Evolutionary conservation across 768 basidiomycete species (phyloP), one percentile per base, ranked within the genome.

Genomic region (Asterophora lycoperdoides): DNA sequence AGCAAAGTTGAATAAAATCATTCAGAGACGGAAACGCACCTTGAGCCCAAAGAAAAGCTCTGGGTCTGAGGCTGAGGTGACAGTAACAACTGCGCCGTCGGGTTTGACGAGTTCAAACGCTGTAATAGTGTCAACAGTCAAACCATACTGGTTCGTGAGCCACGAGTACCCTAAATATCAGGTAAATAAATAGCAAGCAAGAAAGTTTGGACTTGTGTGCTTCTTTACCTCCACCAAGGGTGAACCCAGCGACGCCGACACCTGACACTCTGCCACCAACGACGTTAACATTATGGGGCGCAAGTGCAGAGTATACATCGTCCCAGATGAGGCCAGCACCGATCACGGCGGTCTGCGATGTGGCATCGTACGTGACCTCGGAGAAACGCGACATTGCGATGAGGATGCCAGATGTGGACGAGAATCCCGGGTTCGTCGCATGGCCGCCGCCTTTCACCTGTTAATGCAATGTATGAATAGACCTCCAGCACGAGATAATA

Each of bases 391-490:
- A 60, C 78, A 84, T 76, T 7, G 77, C 63, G 7, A 85, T 83
- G 11, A 79, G 80, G 10, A 85, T 73, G 28, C 81, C 83, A 1
- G 59, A 52, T 0, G 83, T 84, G 0, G 84, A 84, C 0, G 80
- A 80, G 51, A 82, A 83, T 1, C 75, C 75, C 0, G 70, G 74
- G 56, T 81, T 83, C 2, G 70, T 56, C 0, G 75, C 51, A 59
- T 84, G 82, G 0, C 83, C 82, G 13, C 79, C 82, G n/a, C 81
- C 76, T 60, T 81, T 84, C 45, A 84, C 73, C 81, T 81, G 38
- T 8, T 28, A 26, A 53, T 23, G 23, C 3, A 6, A 23, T 6
- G 23, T 6, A 45, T 2, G 32, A 2, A 13, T 23, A 19, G 8
- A 40, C 40, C 28, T 34, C 20, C n/a, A 34, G 20, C 8, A 44